Base-by-base conservation (phyloP, 495 filamentous ascomycete species). In the Trichoderma erinaceum region DNA sequence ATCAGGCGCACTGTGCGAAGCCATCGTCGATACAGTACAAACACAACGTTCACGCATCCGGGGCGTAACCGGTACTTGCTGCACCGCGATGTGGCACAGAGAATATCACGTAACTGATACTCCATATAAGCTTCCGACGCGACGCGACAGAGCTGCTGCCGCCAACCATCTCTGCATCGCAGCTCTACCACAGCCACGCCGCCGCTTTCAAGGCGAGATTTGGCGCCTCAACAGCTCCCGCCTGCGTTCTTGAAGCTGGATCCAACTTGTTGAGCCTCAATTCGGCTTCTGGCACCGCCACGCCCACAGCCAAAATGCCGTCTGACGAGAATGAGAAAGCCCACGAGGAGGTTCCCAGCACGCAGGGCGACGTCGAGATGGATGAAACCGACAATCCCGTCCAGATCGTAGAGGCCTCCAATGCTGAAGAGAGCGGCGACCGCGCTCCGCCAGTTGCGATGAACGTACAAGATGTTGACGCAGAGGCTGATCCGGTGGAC, bases 291-390 rank as follows among this genome's bases (percentile, higher is more conserved):
- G 35, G 35, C 35, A 23, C 56, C 27, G 12, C 23, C 56, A 25
- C 56, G 27, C 29, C 27, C 13, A 8, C 56, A 1, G 3, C 25
- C 56, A 61, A 11, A 7, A 61, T 61, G 56, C 56, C 56, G 2
- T 61, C 56, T 25, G 56, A 61, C 6, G 56, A 61, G 56, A 25
- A 29, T 25, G 56, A 61, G 0, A 61, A 61, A 10, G 27, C 25
- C 23, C 21, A 18, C 56, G 56, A 61, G 23, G 27, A 61, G 12
- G 56, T 38, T 38, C 35, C 56, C 21, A 61, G 56, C 56, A 61
- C 56, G 23, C 56, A 61, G 11, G n/a, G n/a, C 38, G 65, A 66
- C 65, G 65, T 66, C 65, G 65, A 66, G 41, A 66, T 66, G 65
- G 43, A 32, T 0, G 41, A 66, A 23, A 43, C 41, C 65, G 65